Conservation (phyloP, 768 basidiomycete species). For the Mycena leptocephala region DNA sequence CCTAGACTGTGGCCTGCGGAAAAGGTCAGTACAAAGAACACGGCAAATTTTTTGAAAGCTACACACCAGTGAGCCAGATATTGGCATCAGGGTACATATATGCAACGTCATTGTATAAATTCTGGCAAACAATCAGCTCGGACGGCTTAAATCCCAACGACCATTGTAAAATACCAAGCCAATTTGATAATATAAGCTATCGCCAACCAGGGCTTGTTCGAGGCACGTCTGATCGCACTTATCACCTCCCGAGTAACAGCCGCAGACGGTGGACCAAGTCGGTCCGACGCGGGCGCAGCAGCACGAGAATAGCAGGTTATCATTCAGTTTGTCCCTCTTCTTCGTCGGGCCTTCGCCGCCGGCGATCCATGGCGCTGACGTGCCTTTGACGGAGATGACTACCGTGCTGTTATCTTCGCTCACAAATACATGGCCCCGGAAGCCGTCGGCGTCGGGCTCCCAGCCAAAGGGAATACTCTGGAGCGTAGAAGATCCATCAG, state of each 20-base stretch:
- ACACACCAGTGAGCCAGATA: slow-evolving; percentile 86
- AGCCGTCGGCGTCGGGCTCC: slow-evolving; percentile 89
- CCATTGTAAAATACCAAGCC: slow-evolving; percentile 75
- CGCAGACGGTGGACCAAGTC: slow-evolving; percentile 95
- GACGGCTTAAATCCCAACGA: background rate
- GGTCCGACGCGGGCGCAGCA: slow-evolving; percentile 96
- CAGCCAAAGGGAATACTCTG: slow-evolving; percentile 82
- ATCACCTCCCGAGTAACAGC: slow-evolving; percentile 82
- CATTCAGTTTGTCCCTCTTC: slow-evolving; percentile 93
- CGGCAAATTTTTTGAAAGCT: background rate
- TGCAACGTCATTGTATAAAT: slow-evolving; percentile 93
- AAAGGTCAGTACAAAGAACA: background rate
- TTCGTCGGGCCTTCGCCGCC: slow-evolving; percentile 90
- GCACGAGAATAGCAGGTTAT: slow-evolving; percentile 95
- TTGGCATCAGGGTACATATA: slow-evolving; percentile 92
- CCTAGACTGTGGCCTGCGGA: slow-evolving; percentile 81
- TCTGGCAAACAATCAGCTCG: slow-evolving; percentile 60
- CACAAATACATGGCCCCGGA: slow-evolving; percentile 95
- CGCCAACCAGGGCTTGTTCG: slow-evolving; percentile 82
- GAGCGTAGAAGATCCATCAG: background rate
- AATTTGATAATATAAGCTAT: slow-evolving; percentile 90
- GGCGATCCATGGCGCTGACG: slow-evolving; percentile 80
- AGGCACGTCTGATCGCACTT: slow-evolving; percentile 89
- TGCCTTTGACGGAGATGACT: slow-evolving; percentile 94
- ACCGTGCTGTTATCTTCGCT: slow-evolving; percentile 88